Base-by-base conservation (phyloP, 805 yeast genomes). In the Ogataea nitratoaversa region DNA sequence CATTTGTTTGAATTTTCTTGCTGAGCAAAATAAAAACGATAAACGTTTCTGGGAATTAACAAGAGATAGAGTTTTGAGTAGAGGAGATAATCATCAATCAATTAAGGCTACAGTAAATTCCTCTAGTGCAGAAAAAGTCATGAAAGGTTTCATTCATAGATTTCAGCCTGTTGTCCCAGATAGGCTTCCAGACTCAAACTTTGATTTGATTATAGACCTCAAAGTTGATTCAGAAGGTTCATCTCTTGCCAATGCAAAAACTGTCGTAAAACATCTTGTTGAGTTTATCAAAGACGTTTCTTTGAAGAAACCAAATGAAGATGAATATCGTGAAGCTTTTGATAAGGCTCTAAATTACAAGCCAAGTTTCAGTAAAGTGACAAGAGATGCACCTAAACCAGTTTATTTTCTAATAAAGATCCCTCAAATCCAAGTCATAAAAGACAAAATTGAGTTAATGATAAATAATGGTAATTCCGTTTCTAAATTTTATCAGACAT, bases 61-160 rank as follows among this genome's bases (percentile, higher is more conserved):
- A 0, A 60, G 65, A 8, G 58, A 66, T 0, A 70, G 97, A 40
- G 83, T 91, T 0, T 36, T 68, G 5, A 54, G 56, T 2, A 72
- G 99, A 50, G 97, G 96, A 2, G 89, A 89, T 54, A 82, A 85
- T 47, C 99, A 93, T 58, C 96, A 85, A 58, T 78, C 90, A 2
- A 85, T 93, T 29, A 79, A 82, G 48, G 70, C 68, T 4, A 58
- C 54, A 0, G 53, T 62, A 3, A 70, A 73, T 40, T 78, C 81
- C 8, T 66, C 67, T 4, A 67, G 71, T 37, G 79, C 85, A 0
- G 61, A 67, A 25, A 72, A 70, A 17, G 82, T 93, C 24, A 78
- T 91, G 86, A 65, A 66, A 23, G 88, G 90, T 0, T 90, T 91
- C 53, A 66, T 85, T 34, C 68, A 68, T 5, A 65, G 93, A 41